Percentiles rank a stretch among this genome's conserved stretches.
phyloP scores from a whole-genome alignment of 345 rosid genomes.

The Heritiera fomes region DNA sequence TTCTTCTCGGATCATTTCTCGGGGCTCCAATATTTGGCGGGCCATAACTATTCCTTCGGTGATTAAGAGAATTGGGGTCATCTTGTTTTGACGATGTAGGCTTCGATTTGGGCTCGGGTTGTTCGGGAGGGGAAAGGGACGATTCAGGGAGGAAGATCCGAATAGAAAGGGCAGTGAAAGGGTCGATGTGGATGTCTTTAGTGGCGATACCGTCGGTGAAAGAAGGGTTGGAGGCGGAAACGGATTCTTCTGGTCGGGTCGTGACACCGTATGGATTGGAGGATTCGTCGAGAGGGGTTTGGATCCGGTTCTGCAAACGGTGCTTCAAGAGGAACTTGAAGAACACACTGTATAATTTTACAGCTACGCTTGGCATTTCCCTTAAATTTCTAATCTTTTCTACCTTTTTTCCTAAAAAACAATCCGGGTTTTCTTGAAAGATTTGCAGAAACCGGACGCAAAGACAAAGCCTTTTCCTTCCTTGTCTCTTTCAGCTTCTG shows the following conservation, averaged over 20 bases:
- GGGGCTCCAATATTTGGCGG: slow-evolving; percentile 26
- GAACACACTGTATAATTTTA: slow-evolving; percentile 84
- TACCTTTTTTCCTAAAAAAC: neutral
- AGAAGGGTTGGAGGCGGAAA: slow-evolving; percentile 65
- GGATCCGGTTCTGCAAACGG: slow-evolving; percentile 80
- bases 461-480: neutral
- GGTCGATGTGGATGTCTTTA: slow-evolving; percentile 93
- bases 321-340: slow-evolving; percentile 88
- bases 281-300: slow-evolving; percentile 44
- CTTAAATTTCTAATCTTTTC: neutral
- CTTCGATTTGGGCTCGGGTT: slow-evolving; percentile 34
- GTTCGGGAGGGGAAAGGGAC: slow-evolving; percentile 63
- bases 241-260: slow-evolving; percentile 83
- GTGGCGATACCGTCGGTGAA: slow-evolving; percentile 93
- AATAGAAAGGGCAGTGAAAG: slow-evolving; percentile 71
- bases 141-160: slow-evolving; percentile 94
- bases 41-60: slow-evolving; percentile 63
- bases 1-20: slow-evolving; percentile 42
- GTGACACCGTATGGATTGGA: slow-evolving; percentile 64
- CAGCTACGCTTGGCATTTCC: slow-evolving; percentile 87
- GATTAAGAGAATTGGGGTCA: neutral
- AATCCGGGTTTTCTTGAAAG: neutral
- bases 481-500: neutral
- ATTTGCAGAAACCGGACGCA: slow-evolving; percentile 16
- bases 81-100: slow-evolving; percentile 28